Evolutionary conservation across 805 yeast species (phyloP).

Genomic region (Wickerhamomyces tratensis): DNA sequence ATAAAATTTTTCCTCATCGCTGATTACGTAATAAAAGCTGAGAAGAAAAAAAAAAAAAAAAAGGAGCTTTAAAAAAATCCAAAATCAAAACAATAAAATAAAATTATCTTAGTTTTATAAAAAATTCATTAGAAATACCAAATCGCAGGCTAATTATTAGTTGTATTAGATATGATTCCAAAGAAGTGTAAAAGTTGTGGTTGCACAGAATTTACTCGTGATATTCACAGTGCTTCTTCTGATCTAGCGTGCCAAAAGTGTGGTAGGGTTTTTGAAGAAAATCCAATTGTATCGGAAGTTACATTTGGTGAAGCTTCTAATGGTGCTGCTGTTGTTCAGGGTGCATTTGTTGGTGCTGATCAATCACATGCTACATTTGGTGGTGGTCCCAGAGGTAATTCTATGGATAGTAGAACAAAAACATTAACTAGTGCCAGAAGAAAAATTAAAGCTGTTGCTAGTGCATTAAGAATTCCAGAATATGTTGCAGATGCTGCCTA

Average conservation of each 20-base stretch:
- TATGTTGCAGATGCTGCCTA: slow-evolving; percentile 78
- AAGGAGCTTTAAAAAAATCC: too few species aligned
- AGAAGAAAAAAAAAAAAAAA: too few species aligned
- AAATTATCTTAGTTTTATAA: too few species aligned
- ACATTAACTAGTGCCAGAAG: slow-evolving; percentile 79
- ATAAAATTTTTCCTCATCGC: too few species aligned
- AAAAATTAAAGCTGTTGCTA: slow-evolving; percentile 72
- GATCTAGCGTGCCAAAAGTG: slow-evolving; percentile 76
- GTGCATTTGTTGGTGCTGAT: slow-evolving; percentile 85
- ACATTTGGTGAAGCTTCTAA: slow-evolving; percentile 85
- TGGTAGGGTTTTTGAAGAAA: slow-evolving; percentile 85
- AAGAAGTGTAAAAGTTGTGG: slow-evolving; percentile 39
- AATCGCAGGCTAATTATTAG: too few species aligned
- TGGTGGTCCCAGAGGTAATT: slow-evolving; percentile 58
- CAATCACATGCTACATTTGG: slow-evolving; percentile 63
- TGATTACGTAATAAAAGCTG: too few species aligned
- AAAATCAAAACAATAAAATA: too few species aligned
- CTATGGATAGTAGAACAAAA: slow-evolving; percentile 82
- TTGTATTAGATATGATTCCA: too few species aligned
- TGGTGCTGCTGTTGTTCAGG: slow-evolving; percentile 96
- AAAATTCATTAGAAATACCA: too few species aligned
- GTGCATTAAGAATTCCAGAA: slow-evolving; percentile 71
- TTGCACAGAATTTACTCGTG: slow-evolving; percentile 41
- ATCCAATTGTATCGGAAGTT: slow-evolving; percentile 92
- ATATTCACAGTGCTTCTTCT: slow-evolving; percentile 49